Base-by-base conservation (phyloP, 139 green algal genomes). In the Trebouxia sp. region DNA sequence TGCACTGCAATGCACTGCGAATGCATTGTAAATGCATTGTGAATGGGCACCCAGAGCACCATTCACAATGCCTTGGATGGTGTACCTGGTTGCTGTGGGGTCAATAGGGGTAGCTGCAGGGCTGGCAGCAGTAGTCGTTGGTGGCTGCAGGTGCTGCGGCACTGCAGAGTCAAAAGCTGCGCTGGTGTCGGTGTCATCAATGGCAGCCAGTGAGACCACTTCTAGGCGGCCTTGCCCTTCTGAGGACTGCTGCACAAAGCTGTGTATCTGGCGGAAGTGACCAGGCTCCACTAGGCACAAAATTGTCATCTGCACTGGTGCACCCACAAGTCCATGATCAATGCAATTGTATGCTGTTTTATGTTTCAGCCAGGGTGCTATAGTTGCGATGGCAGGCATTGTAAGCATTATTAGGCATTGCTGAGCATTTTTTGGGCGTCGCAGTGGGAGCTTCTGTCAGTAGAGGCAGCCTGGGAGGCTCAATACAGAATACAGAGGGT, bases 231-330 rank as follows among this genome's bases (percentile, higher is more conserved):
- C 93, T 8, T 45, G 62, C 10, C 88, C 86, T 5, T 83, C 86
- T 15, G 81, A 86, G 10, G 75, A 76, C 8, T 84, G 81, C 79
- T 94, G 90, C 80, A 96, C 87, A 39, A 92, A 91, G 66, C 65
- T 85, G 80, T 99, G 91, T 24, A 97, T 84, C 0, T 89, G 82
- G 0, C 96, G 87, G 87, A 97, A 99, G 45, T 84, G 83, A 6
- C 95, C 94, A 15, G 96, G 97, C 74, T 99, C 96, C 14, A 97
- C 89, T 78, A 94, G 88, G 65, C 80, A 89, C 15, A 89, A 58
- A 41, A 85, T 28, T 0, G 42, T 79, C 38, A 84, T 30, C 83
- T 83, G 77, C 77, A 53, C 45, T 43, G 48, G 30, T 66, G 32
- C 47, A 65, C 37, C 28, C 48, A 12, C n/a, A n/a, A n/a, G n/a